phyloP scores from a whole-genome alignment of 192 early-diverging fungal species.

The Coemansia sp. region DNA sequence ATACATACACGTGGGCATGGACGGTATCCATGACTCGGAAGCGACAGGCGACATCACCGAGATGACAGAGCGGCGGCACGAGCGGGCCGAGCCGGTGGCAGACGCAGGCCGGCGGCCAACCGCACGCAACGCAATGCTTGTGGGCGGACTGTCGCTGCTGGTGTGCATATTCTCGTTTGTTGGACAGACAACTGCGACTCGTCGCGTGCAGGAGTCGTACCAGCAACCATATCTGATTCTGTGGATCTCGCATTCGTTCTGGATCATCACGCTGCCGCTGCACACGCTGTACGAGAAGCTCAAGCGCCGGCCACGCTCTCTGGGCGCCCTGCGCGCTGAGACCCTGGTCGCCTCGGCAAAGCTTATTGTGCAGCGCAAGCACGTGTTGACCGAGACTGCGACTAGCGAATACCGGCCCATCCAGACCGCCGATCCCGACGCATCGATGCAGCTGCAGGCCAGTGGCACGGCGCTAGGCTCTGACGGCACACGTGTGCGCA shows the following conservation, averaged over 20 bases:
- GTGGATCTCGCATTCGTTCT: conserved; percentile 56
- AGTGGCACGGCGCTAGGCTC: not conserved
- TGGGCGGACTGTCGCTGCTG: conserved; percentile 33
- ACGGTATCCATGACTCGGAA: not conserved
- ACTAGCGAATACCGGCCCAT: conserved; percentile 24
- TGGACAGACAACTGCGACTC: conserved; percentile 39
- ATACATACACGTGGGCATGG: not conserved
- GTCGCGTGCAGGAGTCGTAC: conserved; percentile 50
- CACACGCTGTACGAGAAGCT: conserved; percentile 40
- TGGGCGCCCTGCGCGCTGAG: conserved; percentile 34
- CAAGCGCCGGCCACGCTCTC: conserved; percentile 30
- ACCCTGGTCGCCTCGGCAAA: conserved; percentile 44
- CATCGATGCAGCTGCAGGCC: not conserved
- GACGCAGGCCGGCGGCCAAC: conserved; percentile 20
- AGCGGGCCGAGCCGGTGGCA: not conserved
- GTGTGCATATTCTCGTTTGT: conserved; percentile 49
- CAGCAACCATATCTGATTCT: conserved; percentile 57
- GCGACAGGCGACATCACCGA: conserved; percentile 1
- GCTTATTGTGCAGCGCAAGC: conserved; percentile 35
- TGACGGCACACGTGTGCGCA: conserved; percentile 4
- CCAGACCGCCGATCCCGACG: conserved; percentile 13
- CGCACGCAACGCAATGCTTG: conserved; percentile 36
- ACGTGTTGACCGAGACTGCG: not conserved
- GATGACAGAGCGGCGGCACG: conserved; percentile 1
- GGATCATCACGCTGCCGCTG: conserved; percentile 45